Conservation (phyloP, 495 filamentous ascomycete species). For the Tuber melanosporum region DNA sequence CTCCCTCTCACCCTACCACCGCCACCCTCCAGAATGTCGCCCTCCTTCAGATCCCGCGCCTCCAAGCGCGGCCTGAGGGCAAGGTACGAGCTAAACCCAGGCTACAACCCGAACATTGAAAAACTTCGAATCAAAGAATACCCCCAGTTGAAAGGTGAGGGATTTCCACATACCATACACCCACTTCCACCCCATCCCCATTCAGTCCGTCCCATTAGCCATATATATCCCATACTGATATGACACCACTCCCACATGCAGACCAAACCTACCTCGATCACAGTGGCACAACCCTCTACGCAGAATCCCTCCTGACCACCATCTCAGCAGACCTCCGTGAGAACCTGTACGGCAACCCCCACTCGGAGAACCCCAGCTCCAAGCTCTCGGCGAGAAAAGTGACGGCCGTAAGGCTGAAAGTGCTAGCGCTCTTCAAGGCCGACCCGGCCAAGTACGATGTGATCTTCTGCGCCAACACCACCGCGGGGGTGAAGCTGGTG, state of each 20-base stretch:
- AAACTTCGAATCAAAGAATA: slow-evolving; percentile 31
- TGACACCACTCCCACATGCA: slow-evolving; percentile 13
- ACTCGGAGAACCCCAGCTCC: slow-evolving; percentile 63
- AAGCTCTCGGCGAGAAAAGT: slow-evolving; percentile 56
- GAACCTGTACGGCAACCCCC: slow-evolving; percentile 67
- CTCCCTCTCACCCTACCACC: not conserved
- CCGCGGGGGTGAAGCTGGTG: slow-evolving; percentile 64
- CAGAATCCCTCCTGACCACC: slow-evolving; percentile 54
- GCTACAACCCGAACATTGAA: slow-evolving; percentile 29
- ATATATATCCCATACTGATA: slow-evolving; percentile 8
- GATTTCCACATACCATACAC: not conserved
- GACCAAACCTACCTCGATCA: slow-evolving; percentile 62
- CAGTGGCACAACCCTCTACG: slow-evolving; percentile 66
- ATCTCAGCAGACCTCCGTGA: slow-evolving; percentile 54
- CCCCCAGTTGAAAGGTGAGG: slow-evolving; percentile 29
- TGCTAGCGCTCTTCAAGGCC: slow-evolving; percentile 58
- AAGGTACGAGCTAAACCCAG: slow-evolving; percentile 6
- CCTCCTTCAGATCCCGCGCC: not conserved
- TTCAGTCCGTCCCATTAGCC: not conserved
- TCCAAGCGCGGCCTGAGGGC: not conserved
- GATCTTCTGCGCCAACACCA: slow-evolving; percentile 63
- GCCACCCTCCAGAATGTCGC: not conserved
- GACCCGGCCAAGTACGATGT: slow-evolving; percentile 60
- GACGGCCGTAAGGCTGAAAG: slow-evolving; percentile 53
- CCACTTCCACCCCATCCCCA: not conserved